Evolutionary conservation across 1,284 basidiomycete genomes (phyloP), one percentile per base, ranked within the genome.

Genomic region (Apiotrichum mycotoxinovorans): DNA sequence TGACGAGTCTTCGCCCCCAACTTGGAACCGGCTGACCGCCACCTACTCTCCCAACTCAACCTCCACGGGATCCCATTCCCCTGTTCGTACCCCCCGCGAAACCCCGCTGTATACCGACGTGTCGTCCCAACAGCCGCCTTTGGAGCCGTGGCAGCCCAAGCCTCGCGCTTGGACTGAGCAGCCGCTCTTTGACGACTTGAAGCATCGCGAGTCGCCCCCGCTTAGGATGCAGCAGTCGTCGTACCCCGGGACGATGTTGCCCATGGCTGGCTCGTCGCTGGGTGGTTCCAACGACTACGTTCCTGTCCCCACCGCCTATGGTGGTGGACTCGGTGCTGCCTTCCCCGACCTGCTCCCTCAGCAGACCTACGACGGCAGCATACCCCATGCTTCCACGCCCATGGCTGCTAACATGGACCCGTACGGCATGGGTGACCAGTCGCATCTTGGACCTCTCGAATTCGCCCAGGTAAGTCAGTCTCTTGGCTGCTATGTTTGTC

Each of bases 401-500:
- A 34, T 47, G 27, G 23, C n/a, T 8, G 10, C 2, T 18, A 33
- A 43, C 11, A 26, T 23, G 17, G 34, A 40, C 33, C 30, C 53
- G 3, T 27, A 38, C 40, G n/a, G 18, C 22, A 17, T 25, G 9
- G 20, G 8, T 17, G 34, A 41, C 22, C 26, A 23, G 12, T 35
- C 37, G 17, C 44, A 42, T 18, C 10, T 66, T 33, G 61, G 65
- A 3, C 50, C 63, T 4, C 61, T 64, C 2, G 67, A 71, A 18
- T 74, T 69, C 50, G 63, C 71, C 0, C 63, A 66, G 49, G 70
- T 70, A 45, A 60, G 68, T 63, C 17, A 12, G 18, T 14, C n/a
- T 27, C 27, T 10, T 42, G 20, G 18, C 4, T 12, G 4, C n/a
- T n/a, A 15, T 41, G n/a, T 17, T 4, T 30, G 20, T 27, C 26